Base-by-base conservation (phyloP, 2,329 filamentous ascomycete genomes). In the Septoria linicola region DNA sequence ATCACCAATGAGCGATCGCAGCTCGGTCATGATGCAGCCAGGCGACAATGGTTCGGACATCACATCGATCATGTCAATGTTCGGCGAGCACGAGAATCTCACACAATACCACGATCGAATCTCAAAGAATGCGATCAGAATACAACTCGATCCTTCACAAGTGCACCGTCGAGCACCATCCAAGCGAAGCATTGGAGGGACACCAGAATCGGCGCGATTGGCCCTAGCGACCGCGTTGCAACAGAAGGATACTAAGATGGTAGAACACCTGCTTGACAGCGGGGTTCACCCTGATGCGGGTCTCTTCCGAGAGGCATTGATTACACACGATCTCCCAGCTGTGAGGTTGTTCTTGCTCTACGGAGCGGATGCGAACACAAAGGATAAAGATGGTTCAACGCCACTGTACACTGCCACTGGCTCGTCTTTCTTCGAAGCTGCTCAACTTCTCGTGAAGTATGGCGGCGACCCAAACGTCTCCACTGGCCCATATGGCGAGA, bases 381-480 rank as follows among this genome's bases (percentile, higher is more conserved):
- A 85, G 72, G 82, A 80, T 63, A 56, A 72, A 20, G 77, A 83
- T 52, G 83, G 83, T 19, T 80, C 80, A 55, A 84, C 81, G 1
- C 77, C 83, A 0, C 73, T 87, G 1, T 84, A 83, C 61, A 76
- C 63, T 4, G 62, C 64, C 8, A 66, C 64, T 11, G 58, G 75
- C 74, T 53, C 41, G 8, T 75, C 73, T 0, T 82, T 80, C 62
- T 64, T 80, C 34, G 78, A 80, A 17, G 81, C 77, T 2, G 80
- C 82, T 0, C 77, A 78, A 23, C 70, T 79, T 43, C 74, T 87
- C 3, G 73, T 84, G 58, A 84, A 85, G 68, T 85, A 87, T 54
- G 81, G 82, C 8, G 80, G 80, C 13, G 80, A 81, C 62, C 76
- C 77, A 8, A 82, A 82, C 61, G 70, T 80, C 39, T 67, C 72